Percentiles rank a stretch among this genome's conserved stretches.
Evolutionary conservation across 257 asterid genomes (phyloP).

Genomic region (Mitragyna speciosa): DNA sequence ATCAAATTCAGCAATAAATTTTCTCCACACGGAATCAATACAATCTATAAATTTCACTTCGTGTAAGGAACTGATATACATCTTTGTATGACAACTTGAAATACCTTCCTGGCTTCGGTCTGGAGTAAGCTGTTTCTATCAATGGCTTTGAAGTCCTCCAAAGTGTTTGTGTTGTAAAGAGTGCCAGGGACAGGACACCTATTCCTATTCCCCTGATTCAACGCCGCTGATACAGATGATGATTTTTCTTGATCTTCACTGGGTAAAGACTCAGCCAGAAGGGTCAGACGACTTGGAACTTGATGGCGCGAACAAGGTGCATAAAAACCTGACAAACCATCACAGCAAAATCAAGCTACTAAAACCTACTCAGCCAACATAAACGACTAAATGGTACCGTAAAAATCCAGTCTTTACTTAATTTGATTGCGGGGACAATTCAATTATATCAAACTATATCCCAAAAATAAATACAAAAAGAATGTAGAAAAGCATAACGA

Average conservation of each 20-base stretch:
- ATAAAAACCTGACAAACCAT: conserved; percentile 62
- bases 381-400: background rate
- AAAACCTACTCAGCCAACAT: background rate
- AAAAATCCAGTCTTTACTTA: background rate
- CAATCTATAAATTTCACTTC: background rate
- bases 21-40: background rate
- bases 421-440: background rate
- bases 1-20: background rate
- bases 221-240: conserved; percentile 6
- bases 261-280: conserved; percentile 81
- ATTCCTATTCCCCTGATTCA: conserved; percentile 74
- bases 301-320: conserved; percentile 81
- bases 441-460: background rate
- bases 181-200: conserved; percentile 84
- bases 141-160: conserved; percentile 74
- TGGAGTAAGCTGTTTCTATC: conserved; percentile 66
- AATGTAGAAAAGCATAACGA: background rate
- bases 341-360: conserved; percentile 16
- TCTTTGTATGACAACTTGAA: background rate
- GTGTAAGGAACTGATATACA: background rate
- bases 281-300: conserved; percentile 76
- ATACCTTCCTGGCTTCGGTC: conserved; percentile 75
- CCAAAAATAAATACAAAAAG: background rate
- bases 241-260: conserved; percentile 48
- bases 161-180: conserved; percentile 80